phyloP scores from a whole-genome alignment of 1,284 basidiomycete genomes.

The Blastosporella zonata region DNA sequence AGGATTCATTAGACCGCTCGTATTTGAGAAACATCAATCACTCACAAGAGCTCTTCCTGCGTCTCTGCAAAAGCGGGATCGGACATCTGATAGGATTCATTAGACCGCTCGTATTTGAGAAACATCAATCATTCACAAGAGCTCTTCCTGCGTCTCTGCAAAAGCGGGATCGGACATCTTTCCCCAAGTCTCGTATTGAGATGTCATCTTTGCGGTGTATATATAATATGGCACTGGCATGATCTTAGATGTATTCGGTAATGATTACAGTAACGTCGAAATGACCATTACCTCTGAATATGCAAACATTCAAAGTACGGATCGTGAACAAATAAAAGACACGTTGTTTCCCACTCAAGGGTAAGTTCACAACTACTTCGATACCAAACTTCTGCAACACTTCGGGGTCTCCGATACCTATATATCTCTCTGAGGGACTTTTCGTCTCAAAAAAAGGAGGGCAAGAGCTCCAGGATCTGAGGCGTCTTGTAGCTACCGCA shows the following conservation, averaged over 20 bases:
- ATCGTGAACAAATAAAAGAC: not conserved
- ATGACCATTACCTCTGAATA: not conserved
- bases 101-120: no score
- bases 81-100: not conserved
- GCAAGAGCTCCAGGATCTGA: slow-evolving; percentile 28
- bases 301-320: not conserved
- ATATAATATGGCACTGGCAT: not conserved
- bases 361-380: slow-evolving; percentile 26
- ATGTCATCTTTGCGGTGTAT: not conserved
- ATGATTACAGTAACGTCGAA: not conserved
- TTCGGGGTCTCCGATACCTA: slow-evolving; percentile 26
- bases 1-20: no score
- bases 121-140: not conserved
- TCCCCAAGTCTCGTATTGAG: not conserved
- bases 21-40: no score
- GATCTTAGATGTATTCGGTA: not conserved
- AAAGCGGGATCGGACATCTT: not conserved
- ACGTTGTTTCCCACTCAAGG: slow-evolving; percentile 34
- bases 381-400: slow-evolving; percentile 27
- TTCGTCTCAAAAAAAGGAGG: not conserved
- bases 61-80: not conserved
- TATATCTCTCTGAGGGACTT: not conserved
- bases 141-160: not conserved
- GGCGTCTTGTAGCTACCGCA: slow-evolving; percentile 33
- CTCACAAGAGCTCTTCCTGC: not conserved